Conservation (phyloP, 2,329 filamentous ascomycete species). For the Microdochium nivale region DNA sequence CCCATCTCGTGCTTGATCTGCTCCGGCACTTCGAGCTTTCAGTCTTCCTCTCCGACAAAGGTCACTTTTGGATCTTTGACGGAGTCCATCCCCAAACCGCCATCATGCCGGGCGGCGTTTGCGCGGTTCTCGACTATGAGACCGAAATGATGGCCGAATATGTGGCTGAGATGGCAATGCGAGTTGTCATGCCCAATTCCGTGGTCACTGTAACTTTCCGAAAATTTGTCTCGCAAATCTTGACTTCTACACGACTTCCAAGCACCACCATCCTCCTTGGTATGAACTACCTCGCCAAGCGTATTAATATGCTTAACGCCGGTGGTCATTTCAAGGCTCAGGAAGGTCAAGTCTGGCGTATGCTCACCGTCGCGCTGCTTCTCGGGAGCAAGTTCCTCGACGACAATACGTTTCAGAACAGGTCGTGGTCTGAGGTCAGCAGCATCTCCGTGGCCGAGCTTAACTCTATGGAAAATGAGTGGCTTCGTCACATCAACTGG, state of each 20-base stretch:
- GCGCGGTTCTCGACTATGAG: slow-evolving; percentile 91
- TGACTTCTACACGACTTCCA: slow-evolving; percentile 82
- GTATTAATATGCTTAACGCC: slow-evolving; percentile 66
- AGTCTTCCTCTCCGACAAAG: slow-evolving; percentile 19
- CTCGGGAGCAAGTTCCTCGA: slow-evolving; percentile 93
- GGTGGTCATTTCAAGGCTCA: slow-evolving; percentile 45
- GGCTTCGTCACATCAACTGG: slow-evolving; percentile 77
- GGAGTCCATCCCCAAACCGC: slow-evolving; percentile 16
- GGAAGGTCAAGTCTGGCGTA: slow-evolving; percentile 73
- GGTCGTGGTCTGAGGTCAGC: slow-evolving; percentile 92
- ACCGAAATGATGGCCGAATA: slow-evolving; percentile 96
- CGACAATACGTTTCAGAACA: slow-evolving; percentile 96
- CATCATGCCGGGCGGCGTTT: slow-evolving; percentile 73
- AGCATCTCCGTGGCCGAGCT: slow-evolving; percentile 78
- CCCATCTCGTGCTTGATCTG: slow-evolving; percentile 14
- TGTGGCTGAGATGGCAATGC: slow-evolving; percentile 76
- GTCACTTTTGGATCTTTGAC: slow-evolving; percentile 17
- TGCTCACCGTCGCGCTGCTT: slow-evolving; percentile 76
- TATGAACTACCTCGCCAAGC: slow-evolving; percentile 79
- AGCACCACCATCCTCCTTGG: slow-evolving; percentile 86
- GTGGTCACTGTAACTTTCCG: slow-evolving; percentile 64
- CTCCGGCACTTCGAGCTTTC: slow-evolving; percentile 23
- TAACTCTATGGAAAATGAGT: slow-evolving; percentile 79
- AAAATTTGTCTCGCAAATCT: slow-evolving; percentile 85
- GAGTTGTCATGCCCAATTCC: slow-evolving; percentile 44